Evolutionary conservation across 345 rosid genomes (phyloP).

Genomic region (Pistacia vera): DNA sequence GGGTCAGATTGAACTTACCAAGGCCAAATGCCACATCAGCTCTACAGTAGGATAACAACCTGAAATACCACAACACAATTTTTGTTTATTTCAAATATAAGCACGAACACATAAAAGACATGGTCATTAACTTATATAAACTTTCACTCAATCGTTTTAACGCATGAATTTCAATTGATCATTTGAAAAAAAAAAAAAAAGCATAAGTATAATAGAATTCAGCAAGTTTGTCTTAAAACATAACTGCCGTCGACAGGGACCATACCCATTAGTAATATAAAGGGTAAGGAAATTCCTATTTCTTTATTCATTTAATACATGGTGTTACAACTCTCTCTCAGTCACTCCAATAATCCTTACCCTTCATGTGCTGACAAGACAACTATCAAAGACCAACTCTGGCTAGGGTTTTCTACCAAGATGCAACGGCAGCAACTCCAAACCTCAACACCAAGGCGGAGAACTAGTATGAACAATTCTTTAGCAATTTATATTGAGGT

Average conservation of each 20-base stretch:
- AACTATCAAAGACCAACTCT: neutral
- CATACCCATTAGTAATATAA: neutral
- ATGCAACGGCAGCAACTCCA: neutral
- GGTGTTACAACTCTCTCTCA: neutral
- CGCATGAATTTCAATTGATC: neutral
- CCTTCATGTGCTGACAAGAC: neutral
- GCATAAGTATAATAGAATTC: neutral
- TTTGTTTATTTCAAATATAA: neutral
- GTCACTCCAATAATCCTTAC: neutral
- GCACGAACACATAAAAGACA: neutral
- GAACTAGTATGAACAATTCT: too few relatives aligned
- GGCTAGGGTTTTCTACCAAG: neutral
- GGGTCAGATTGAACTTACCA: constrained; percentile 63
- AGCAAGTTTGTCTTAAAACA: neutral
- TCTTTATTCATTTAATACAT: neutral
- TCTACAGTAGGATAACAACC: constrained; percentile 98
- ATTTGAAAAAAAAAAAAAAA: neutral
- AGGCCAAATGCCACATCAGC: constrained; percentile 95
- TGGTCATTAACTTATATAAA: neutral
- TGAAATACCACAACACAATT: constrained; percentile 28
- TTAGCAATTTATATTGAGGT: neutral
- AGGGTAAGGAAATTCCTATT: neutral
- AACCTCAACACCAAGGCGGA: neutral
- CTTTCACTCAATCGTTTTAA: constrained; percentile 2
- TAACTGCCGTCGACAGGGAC: too few relatives aligned